Base-by-base conservation (phyloP, 202 grass and related monocot genomes). In the Brachypodium distachyon region DNA sequence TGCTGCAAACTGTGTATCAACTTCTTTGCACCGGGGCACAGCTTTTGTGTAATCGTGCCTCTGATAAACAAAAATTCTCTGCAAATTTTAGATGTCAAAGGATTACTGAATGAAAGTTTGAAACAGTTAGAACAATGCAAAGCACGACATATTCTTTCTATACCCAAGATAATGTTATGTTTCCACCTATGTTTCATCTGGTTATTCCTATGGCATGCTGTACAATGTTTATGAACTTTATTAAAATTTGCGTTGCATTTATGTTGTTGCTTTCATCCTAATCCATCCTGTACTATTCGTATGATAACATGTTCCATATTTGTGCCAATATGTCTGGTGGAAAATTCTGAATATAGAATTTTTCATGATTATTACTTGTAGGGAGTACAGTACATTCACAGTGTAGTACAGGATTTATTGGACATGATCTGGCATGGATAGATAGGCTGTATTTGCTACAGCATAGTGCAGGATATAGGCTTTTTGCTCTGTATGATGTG, bases 361-460 rank as follows among this genome's bases (percentile, higher is more conserved):
- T 9, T 7, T 47, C 41, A 31, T 47, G 65, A n/a, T 68, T 68
- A 18, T 27, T 68, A 7, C 47, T 27, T 68, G 0, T 47, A 68
- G 65, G 65, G 65, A 17, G 25, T 68, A 68, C 18, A 5, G 28
- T 3, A 29, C 2, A 68, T 68, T 68, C 25, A 47, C 26, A 7
- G 43, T 44, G 9, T 81, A 3, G 49, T 85, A 23, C 77, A 18
- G 57, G 48, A 72, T 77, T 31, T 70, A 52, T 37, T 88, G 77
- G 72, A 84, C 26, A 52, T 50, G 33, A 84, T n/a, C n/a, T n/a
- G n/a, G n/a, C n/a, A n/a, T n/a, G n/a, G n/a, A n/a, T n/a, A n/a
- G n/a, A n/a, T n/a, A n/a, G n/a, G n/a, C n/a, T n/a, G n/a, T n/a
- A n/a, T n/a, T n/a, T n/a, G n/a, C n/a, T n/a, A n/a, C n/a, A n/a